Conservation (phyloP, 305 asterid species). For the Ajuga reptans region DNA sequence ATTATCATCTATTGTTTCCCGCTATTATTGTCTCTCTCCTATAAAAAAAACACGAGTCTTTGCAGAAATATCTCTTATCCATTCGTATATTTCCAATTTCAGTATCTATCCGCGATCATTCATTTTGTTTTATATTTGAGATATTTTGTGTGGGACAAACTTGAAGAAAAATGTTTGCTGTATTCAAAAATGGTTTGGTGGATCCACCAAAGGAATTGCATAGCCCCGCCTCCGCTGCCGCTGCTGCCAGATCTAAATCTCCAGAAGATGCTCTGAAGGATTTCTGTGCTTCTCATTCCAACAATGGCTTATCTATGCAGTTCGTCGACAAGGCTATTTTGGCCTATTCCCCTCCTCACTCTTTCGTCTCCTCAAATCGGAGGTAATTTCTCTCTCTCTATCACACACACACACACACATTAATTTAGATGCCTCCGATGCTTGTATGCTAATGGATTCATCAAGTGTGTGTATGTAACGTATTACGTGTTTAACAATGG, state of each 20-base stretch:
- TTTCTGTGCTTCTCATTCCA: conserved; percentile 46
- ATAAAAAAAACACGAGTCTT: conserved; percentile 13
- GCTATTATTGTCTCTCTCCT: conserved; percentile 21
- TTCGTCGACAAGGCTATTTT: conserved; percentile 55
- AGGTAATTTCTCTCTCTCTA: conserved; percentile 35
- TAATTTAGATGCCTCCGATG: no score
- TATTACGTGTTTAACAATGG: no score
- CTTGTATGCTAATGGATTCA: neutral
- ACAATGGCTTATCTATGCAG: conserved; percentile 48
- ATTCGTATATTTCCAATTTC: conserved; percentile 11
- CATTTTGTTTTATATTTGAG: neutral
- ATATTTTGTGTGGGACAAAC: neutral
- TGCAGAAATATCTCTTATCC: conserved; percentile 22
- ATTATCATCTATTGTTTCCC: neutral
- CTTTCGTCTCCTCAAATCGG: conserved; percentile 24
- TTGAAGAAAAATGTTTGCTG: conserved; percentile 47
- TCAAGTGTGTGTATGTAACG: neutral
- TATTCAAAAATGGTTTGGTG: conserved; percentile 65
- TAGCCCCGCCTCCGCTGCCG: conserved; percentile 44
- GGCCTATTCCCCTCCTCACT: conserved; percentile 44
- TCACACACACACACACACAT: neutral
- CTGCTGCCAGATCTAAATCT: conserved; percentile 25
- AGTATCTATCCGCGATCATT: neutral
- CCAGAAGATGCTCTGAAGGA: conserved; percentile 55
- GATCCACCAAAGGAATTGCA: conserved; percentile 75